Evolutionary conservation across 768 basidiomycete species (phyloP).

Genomic region (Sporobolomyces roseus): DNA sequence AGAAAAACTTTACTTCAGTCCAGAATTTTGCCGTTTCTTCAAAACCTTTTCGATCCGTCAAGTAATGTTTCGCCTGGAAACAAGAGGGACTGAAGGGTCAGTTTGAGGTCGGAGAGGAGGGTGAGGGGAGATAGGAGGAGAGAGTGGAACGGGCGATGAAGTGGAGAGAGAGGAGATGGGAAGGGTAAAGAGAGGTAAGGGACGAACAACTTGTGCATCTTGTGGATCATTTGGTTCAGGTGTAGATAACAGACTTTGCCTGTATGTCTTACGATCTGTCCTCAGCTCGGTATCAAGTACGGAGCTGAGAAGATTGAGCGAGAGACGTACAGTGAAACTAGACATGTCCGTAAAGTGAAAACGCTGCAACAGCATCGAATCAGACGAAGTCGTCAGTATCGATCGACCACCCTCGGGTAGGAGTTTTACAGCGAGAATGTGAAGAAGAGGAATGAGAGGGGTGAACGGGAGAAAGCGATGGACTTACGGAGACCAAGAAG

Average conservation of each 20-base stretch:
- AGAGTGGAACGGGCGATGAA: too few species aligned
- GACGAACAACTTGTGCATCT: slow-evolving; percentile 76
- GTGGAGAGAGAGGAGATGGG: too few species aligned
- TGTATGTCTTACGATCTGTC: too few species aligned
- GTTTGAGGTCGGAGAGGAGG: too few species aligned
- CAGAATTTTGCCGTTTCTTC: slow-evolving; percentile 90
- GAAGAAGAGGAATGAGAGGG: background rate
- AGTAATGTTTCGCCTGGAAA: slow-evolving; percentile 94
- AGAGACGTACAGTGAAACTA: slow-evolving; percentile 90
- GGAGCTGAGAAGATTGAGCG: too few species aligned
- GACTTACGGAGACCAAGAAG: slow-evolving; percentile 25
- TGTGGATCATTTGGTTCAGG: slow-evolving; percentile 96
- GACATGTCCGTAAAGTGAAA: slow-evolving; percentile 88
- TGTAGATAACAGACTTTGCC: slow-evolving; percentile 85
- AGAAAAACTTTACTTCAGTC: slow-evolving; percentile 54
- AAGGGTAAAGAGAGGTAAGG: too few species aligned
- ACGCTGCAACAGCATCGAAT: slow-evolving; percentile 55
- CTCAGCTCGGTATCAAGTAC: too few species aligned
- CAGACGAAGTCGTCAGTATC: too few species aligned
- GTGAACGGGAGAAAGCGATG: background rate
- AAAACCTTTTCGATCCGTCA: slow-evolving; percentile 77
- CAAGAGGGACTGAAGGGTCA: too few species aligned
- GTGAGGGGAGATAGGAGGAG: too few species aligned
- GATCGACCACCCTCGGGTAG: too few species aligned
- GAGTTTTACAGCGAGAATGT: slow-evolving; percentile 3